phyloP scores from a whole-genome alignment of 176 grass and related monocot species.

The Rhipidocladum racemiflorum region DNA sequence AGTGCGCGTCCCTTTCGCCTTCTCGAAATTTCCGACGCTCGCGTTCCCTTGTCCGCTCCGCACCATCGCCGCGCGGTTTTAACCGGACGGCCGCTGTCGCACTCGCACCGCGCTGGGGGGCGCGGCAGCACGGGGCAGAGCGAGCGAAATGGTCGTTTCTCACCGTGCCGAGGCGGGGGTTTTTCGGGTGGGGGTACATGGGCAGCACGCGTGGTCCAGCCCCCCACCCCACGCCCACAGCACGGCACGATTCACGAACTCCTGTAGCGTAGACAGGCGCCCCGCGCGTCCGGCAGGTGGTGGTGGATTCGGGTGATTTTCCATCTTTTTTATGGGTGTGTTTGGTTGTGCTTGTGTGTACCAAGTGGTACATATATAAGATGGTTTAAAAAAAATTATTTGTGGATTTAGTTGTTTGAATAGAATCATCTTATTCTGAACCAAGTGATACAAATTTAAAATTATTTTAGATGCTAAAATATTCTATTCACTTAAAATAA shows the following conservation, averaged over 20 bases:
- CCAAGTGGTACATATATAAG: no score
- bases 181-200: not conserved
- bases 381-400: no score
- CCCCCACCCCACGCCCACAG: not conserved
- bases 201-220: not conserved
- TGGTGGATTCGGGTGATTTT: not conserved
- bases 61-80: not conserved
- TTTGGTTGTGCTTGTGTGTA: no score
- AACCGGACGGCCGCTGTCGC: not conserved
- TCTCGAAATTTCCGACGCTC: constrained; percentile 29
- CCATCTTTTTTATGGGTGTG: no score
- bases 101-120: not conserved
- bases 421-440: no score
- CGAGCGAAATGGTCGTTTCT: not conserved
- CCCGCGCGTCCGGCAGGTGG: not conserved
- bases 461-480: no score
- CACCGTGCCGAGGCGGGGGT: not conserved
- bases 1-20: constrained; percentile 21
- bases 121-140: not conserved
- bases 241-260: not conserved
- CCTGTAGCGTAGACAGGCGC: constrained; percentile 1
- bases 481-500: no score
- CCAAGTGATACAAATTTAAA: no score
- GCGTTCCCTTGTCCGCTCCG: not conserved
- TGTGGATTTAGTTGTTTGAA: no score